These are phyloP conservation scores for Dillenia suffruticosa DNA, from an alignment of 164 flowering plant genomes.

Conservation along the genomic window DNA sequence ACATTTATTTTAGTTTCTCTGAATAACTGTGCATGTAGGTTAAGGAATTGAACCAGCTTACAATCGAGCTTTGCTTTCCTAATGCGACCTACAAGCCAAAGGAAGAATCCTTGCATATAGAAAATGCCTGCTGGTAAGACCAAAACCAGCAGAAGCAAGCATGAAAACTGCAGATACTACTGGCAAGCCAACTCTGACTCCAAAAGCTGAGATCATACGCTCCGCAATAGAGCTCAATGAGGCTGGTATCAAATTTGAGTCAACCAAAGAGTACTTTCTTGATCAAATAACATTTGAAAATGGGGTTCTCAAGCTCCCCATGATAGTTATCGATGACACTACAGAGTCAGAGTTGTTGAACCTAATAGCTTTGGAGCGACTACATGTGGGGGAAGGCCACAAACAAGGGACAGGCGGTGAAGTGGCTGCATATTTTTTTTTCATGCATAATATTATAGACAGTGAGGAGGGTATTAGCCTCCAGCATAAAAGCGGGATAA, in stretches of 20 bases:
- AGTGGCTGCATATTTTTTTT: constrained; percentile 9
- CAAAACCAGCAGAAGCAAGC: no score
- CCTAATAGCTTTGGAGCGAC: constrained; percentile 12
- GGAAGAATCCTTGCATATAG: no score
- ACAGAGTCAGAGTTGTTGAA: constrained; percentile 10
- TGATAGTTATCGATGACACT: constrained; percentile 3
- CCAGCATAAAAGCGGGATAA: constrained; percentile 4
- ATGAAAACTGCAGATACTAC: no score
- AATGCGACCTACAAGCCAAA: no score
- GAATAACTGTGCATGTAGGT: no score
- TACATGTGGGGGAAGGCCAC: no score
- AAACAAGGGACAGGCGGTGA: background rate
- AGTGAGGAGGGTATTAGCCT: constrained; percentile 10
- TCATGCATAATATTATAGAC: constrained; percentile 14
- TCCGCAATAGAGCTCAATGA: constrained; percentile 8
- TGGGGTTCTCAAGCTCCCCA: constrained; percentile 9
- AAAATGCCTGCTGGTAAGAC: no score
- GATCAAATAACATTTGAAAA: constrained; percentile 1
- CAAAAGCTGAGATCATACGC: no score
- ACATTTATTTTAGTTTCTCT: no score
- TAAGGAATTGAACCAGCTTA: no score
- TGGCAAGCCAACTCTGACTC: background rate
- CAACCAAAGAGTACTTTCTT: background rate
- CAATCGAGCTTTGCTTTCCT: no score
- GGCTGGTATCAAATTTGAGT: constrained; percentile 7